phyloP scores from a whole-genome alignment of 2,329 filamentous ascomycete species.

The Apiospora sp. region DNA sequence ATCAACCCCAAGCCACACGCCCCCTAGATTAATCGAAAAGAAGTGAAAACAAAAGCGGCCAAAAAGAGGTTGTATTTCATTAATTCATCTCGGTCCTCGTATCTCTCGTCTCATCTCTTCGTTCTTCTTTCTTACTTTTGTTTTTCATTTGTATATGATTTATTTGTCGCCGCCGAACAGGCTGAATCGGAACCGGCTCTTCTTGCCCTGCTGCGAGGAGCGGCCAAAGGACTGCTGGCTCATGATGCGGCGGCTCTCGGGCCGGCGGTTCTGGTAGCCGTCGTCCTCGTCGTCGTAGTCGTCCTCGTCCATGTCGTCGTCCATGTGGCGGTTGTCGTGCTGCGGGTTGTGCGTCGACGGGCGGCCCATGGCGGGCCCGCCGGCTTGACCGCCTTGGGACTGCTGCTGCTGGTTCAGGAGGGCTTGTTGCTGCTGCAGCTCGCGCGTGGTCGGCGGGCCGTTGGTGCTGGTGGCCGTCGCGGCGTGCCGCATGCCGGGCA shows the following conservation, averaged over 20 bases:
- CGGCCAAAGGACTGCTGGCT: conserved; percentile 44
- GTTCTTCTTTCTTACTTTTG: background rate
- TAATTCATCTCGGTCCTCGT: conserved; percentile 3
- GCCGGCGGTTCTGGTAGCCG: conserved; percentile 30
- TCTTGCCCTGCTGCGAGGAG: conserved; percentile 39
- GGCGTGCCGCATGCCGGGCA: conserved; percentile 25
- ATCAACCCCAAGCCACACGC: too few species aligned
- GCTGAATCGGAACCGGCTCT: conserved; percentile 43
- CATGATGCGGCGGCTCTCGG: conserved; percentile 38
- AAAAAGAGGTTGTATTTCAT: background rate
- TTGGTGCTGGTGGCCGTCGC: background rate
- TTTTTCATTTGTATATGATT: background rate
- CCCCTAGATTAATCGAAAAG: background rate
- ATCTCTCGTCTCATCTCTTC: conserved; percentile 2
- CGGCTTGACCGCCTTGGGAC: conserved; percentile 22
- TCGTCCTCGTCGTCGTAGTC: conserved; percentile 30
- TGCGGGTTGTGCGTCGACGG: conserved; percentile 24
- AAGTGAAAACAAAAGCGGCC: background rate
- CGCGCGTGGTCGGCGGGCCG: conserved; percentile 23
- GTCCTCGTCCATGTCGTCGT: conserved; percentile 34
- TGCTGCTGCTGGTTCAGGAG: conserved; percentile 23
- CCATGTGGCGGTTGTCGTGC: conserved; percentile 35
- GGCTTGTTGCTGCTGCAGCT: conserved; percentile 30
- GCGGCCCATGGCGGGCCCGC: conserved; percentile 27
- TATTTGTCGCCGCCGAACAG: conserved; percentile 36